phyloP scores from a whole-genome alignment of 164 flowering plant genomes.

The Piper betle region DNA sequence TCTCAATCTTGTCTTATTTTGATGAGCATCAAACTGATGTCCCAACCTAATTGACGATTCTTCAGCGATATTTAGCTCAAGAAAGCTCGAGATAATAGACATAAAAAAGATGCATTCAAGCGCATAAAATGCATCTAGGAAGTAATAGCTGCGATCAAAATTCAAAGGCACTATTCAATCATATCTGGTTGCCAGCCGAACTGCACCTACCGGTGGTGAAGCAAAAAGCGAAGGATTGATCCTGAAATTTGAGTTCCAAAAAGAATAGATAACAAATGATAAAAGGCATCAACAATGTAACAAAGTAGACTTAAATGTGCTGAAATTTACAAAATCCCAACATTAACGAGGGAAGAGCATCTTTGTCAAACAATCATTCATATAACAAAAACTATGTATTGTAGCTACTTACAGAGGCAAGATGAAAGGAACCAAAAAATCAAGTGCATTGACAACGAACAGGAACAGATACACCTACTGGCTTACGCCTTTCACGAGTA shows the following conservation, averaged over 20 bases:
- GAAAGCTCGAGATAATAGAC: neutral
- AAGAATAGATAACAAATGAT: neutral
- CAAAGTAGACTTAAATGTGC: neutral
- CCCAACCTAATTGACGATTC: neutral
- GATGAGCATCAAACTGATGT: neutral
- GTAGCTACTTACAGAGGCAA: neutral
- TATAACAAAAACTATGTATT: neutral
- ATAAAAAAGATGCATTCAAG: neutral
- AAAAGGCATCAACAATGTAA: neutral
- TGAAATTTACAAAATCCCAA: neutral
- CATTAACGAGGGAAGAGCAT: neutral
- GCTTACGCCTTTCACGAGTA: constrained; percentile 59
- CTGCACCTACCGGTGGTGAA: no score
- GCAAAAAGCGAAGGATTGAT: no score
- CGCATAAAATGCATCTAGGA: no score
- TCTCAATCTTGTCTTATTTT: no score
- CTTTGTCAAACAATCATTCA: no score
- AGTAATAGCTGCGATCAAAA: no score
- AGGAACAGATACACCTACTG: constrained; percentile 56
- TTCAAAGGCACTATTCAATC: no score
- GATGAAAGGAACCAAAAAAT: constrained; percentile 1
- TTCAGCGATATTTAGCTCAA: neutral
- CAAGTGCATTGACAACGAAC: constrained; percentile 70
- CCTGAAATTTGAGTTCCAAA: no score
- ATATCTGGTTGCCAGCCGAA: no score